Base-by-base conservation (phyloP, 768 basidiomycete species). In the Russula earlei region DNA sequence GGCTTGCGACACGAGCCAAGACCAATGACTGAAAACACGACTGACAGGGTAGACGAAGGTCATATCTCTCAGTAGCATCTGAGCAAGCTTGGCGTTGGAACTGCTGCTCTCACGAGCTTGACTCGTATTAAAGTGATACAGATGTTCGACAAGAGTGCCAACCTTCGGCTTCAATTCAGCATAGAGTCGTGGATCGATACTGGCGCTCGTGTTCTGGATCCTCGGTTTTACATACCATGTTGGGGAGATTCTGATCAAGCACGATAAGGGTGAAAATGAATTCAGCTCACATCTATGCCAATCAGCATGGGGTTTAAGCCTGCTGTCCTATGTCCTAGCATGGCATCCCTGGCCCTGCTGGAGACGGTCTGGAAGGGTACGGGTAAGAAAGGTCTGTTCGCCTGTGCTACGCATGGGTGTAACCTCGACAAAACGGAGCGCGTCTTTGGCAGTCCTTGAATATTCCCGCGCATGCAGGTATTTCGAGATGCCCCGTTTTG, bases 31-130 rank as follows among this genome's bases (percentile, higher is more conserved):
- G n/a, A n/a, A 17, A 5, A 15, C 0, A 31, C 20, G 42, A 37
- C 49, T 17, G 19, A 56, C 55, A 34, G 47, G 48, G 36, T 56
- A 52, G 1, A 52, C 42, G 45, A 56, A 56, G 20, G 36, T 56
- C 36, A 56, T 38, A 19, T 52, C 29, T 38, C n/a, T 56, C 27
- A 56, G 36, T 7, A 56, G 10, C 4, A 12, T 51, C 40, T 46
- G 33, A 52, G 55, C 43, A 9, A 2, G 43, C 29, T 37, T 12
- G 5, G 29, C 27, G 22, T 56, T 56, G 11, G 14, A 34, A 10
- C 43, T 14, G 29, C 40, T 40, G 22, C 43, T 56, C 1, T 44
- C 11, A n/a, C 5, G 20, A 17, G 49, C 43, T 19, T 52, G 43
- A 12, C 55, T 40, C 17, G 47, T 46, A 17, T 20, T 40, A 12